Base-by-base conservation (phyloP, 2,329 filamentous ascomycete genomes). In the Fusarium xyrophilum region DNA sequence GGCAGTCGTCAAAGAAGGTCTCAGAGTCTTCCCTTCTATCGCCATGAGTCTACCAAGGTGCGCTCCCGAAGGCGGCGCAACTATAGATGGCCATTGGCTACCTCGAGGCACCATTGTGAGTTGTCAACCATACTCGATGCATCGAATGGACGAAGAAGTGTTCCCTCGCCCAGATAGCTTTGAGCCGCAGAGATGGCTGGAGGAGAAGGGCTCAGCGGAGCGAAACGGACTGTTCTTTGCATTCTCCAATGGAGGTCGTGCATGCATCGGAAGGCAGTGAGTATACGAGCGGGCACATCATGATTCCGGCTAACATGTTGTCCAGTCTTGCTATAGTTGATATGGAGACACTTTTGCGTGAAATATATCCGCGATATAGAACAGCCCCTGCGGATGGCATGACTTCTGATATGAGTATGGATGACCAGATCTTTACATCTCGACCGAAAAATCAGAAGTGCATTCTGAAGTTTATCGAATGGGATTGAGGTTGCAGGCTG, bases 231-330 rank as follows among this genome's bases (percentile, higher is more conserved):
- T 68, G 0, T 70, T 70, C 38, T 70, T 70, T 27, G 53, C 64
- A 0, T 70, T 70, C 47, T 58, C 54, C 1, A 63, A 58, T 13
- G 68, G 68, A 9, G 68, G 57, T 1, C 51, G 68, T 3, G 58
- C 55, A 3, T 70, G 68, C 7, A 68, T 70, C 11, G 68, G 68
- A 15, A 43, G 67, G 36, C 67, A 70, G 68, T 70, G n/a, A 59
- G 68, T 70, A 30, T 35, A 4, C 11, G 14, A n/a, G 15, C 7
- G 5, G 1, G 2, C 4, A 2, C 2, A 6, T 30, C 6, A 53
- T 5, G 2, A n/a, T 14, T 3, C 6, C 6, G 7, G 15, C 46
- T 47, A 27, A 63, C 47, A 9, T 0, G 9, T 6, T 5, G 5
- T 8, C 0, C 3, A 70, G 68, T 19, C 21, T 70, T 36, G 68